phyloP scores from a whole-genome alignment of 192 early-diverging fungal genomes.

The Rhizophagus prolifer region DNA sequence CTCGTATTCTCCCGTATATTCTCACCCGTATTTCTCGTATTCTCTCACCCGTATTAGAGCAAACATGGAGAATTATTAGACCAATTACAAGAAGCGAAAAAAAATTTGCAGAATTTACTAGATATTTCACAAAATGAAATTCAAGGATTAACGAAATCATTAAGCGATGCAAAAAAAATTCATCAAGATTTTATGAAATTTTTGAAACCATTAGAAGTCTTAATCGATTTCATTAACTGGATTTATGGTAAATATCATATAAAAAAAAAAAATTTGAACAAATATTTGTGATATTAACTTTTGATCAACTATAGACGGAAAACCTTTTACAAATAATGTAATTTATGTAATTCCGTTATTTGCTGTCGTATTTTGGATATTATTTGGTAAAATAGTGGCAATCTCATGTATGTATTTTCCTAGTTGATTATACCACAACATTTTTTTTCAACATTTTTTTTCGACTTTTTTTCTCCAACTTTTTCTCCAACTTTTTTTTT shows the following conservation, averaged over 20 bases:
- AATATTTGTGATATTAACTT: no score
- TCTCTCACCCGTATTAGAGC: background rate
- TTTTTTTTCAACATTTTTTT: no score
- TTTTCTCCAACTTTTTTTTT: no score
- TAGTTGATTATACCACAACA: no score
- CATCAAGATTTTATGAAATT: constrained; percentile 16
- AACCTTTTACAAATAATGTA: background rate
- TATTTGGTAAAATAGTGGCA: background rate
- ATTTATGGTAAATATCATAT: background rate
- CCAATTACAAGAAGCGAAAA: constrained; percentile 3
- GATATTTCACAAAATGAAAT: constrained; percentile 10
- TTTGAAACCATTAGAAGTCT: background rate
- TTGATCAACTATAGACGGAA: no score
- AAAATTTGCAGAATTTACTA: constrained; percentile 11
- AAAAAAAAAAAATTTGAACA: no score
- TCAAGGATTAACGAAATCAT: background rate
- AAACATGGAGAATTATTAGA: background rate
- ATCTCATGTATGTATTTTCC: background rate
- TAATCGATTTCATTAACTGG: background rate
- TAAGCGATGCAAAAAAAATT: constrained; percentile 1
- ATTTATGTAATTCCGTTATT: background rate
- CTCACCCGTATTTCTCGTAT: no score
- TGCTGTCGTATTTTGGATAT: background rate
- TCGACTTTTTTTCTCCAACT: no score
- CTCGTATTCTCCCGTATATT: no score